Percentiles rank a stretch among this genome's conserved stretches.
Evolutionary conservation across 108 stramenopile species (phyloP).

Genomic region (Skeletonema tropicum): DNA sequence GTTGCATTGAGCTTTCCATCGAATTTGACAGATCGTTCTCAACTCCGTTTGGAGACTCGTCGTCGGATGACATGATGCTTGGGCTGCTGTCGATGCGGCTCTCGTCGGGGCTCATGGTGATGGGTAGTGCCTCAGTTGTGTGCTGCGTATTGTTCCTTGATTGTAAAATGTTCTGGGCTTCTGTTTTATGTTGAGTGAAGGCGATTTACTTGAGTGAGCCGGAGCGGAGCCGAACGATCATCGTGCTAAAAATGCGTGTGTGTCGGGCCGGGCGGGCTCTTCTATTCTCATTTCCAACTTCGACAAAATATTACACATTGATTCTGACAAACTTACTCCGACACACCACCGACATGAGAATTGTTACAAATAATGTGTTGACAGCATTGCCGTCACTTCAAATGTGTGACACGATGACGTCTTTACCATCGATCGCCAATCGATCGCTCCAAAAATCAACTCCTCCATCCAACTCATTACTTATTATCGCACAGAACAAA

Average conservation of each 20-base stretch:
- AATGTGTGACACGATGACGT: not conserved
- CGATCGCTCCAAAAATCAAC: too few relatives aligned
- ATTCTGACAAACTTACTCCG: too few relatives aligned
- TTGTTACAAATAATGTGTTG: too few relatives aligned
- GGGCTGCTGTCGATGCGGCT: not conserved
- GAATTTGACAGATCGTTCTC: not conserved
- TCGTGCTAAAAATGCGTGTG: not conserved
- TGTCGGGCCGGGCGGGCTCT: not conserved
- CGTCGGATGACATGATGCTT: not conserved
- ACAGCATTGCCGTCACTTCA: not conserved
- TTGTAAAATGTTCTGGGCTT: not conserved
- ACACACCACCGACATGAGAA: too few relatives aligned
- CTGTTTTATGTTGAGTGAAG: not conserved
- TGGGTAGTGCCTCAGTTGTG: too few relatives aligned
- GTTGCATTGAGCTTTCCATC: conserved; percentile 7
- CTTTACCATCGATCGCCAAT: not conserved
- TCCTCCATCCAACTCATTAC: conserved; percentile 7
- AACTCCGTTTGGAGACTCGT: conserved; percentile 5
- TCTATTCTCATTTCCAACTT: too few relatives aligned
- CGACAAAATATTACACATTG: too few relatives aligned
- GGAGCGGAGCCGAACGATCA: not conserved
- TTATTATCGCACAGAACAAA: conserved; percentile 1
- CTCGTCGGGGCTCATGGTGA: conserved; percentile 11
- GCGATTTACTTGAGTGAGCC: too few relatives aligned
- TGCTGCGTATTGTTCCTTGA: not conserved